Conservation (phyloP, 305 asterid genomes). For the Ajuga reptans region DNA sequence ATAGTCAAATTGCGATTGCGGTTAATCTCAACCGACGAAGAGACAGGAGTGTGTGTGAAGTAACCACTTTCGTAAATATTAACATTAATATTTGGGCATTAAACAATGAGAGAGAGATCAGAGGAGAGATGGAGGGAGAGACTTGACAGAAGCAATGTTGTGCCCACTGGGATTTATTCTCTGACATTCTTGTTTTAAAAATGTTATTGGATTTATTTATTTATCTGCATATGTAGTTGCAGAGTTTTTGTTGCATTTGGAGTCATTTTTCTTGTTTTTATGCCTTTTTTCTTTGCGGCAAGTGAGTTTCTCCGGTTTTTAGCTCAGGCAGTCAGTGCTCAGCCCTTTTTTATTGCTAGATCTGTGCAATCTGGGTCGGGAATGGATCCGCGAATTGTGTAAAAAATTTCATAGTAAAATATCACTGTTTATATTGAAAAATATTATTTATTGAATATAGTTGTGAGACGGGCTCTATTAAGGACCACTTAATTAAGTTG, state of each 20-base stretch:
- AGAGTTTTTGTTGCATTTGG: slow-evolving; percentile 15
- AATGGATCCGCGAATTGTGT: too few species aligned
- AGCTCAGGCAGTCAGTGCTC: too few species aligned
- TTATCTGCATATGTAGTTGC: not conserved
- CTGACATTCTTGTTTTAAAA: slow-evolving; percentile 39
- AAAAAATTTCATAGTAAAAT: too few species aligned
- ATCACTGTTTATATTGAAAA: too few species aligned
- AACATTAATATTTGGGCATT: slow-evolving; percentile 5
- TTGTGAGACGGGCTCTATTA: too few species aligned
- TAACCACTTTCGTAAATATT: not conserved
- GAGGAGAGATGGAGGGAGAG: slow-evolving; percentile 8
- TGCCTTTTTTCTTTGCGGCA: slow-evolving; percentile 12
- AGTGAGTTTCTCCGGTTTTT: slow-evolving; percentile 15
- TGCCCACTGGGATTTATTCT: slow-evolving; percentile 35
- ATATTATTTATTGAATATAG: too few species aligned
- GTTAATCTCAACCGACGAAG: slow-evolving; percentile 26
- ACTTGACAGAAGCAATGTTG: slow-evolving; percentile 29
- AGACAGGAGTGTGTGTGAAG: slow-evolving; percentile 29
- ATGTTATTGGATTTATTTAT: not conserved
- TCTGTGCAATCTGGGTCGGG: too few species aligned
- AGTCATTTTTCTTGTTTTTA: slow-evolving; percentile 1
- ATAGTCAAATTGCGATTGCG: slow-evolving; percentile 23
- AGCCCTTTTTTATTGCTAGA: not conserved
- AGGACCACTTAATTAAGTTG: too few species aligned
- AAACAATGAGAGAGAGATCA: slow-evolving; percentile 21